Evolutionary conservation across 2,329 filamentous ascomycete species (phyloP), one percentile per base, ranked within the genome.

Genomic region (Sporothrix pallida): DNA sequence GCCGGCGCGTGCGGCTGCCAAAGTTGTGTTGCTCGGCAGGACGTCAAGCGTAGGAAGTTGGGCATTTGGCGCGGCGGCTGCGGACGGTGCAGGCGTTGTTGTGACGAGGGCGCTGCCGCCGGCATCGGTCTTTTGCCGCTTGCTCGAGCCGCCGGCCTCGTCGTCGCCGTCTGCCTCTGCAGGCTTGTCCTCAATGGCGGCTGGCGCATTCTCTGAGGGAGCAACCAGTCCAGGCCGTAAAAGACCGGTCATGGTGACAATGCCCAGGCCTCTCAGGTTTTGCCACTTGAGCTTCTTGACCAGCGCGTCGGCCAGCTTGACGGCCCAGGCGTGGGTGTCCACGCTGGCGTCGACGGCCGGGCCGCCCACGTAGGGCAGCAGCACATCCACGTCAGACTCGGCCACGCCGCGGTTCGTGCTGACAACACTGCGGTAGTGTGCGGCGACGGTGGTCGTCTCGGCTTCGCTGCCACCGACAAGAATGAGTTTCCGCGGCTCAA

Each of bases 291-390:
- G 87, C 77, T 92, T 92, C 82, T 93, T 93, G 74, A 97, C 92
- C 23, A 99, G 89, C 62, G 89, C 85, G 77, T 95, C 93, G 68
- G 93, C 94, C 20, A 99, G 87, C 82, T 95, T 97, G 75, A 99
- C 93, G 31, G 93, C 91, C 96, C 97, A 99, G 3, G 96, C 95
- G 80, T 98, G 98, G 5, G 95, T 98, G 80, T 99, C 96, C 58
- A 98, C 95, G 79, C 95, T 98, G 13, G 95, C 96, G 81, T 99
- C 91, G 58, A 99, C 87, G 15, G 87, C 85, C 48, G 87, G 56
- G 1, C 62, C 85, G 31, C 94, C 94, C n/a, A 93, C 85, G 10
- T 84, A 82, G 0, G 96, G 96, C 0, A 93, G 94, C 80, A 95
- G 95, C 5, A 99, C 93, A 76, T 95, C 91, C 50, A 90, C 87